phyloP scores from a whole-genome alignment of 768 basidiomycete species.

The Vararia minispora region DNA sequence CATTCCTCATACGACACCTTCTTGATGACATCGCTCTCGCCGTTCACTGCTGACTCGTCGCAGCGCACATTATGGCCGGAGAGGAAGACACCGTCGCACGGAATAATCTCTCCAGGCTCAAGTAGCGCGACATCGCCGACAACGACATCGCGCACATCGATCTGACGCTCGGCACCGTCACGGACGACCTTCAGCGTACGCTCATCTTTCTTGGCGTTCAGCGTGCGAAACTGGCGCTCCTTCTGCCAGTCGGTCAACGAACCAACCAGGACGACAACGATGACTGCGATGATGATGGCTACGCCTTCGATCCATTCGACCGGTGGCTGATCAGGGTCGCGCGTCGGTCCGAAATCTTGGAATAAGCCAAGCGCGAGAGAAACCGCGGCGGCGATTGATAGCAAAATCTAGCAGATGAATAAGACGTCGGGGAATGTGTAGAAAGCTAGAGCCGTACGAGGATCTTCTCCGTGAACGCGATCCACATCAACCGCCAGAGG shows the following conservation, averaged over 20 bases:
- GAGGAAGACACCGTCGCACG: conserved; percentile 91
- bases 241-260: conserved; percentile 97
- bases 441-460: conserved; percentile 27
- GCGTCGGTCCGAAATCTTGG: conserved; percentile 73
- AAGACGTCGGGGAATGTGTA: conserved; percentile 15
- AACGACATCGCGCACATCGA: conserved; percentile 58
- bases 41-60: conserved; percentile 92
- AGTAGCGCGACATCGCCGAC: conserved; percentile 87
- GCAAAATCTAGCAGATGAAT: conserved; percentile 61
- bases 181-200: conserved; percentile 63
- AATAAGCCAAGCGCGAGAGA: conserved; percentile 97
- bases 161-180: conserved; percentile 16
- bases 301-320: conserved; percentile 97
- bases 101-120: conserved; percentile 91
- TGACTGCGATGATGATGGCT: conserved; percentile 62
- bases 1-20: conserved; percentile 77
- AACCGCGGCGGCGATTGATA: conserved; percentile 83
- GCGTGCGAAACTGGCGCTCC: conserved; percentile 82
- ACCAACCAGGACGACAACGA: conserved; percentile 77
- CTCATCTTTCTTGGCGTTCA: conserved; percentile 93
- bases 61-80: conserved; percentile 86
- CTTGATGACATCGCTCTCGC: conserved; percentile 90
- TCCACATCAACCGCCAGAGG: conserved; percentile 43
- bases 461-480: conserved; percentile 50
- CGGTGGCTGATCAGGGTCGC: conserved; percentile 46